A percentile compares a stretch with the other conserved stretches of the same genome.
Evolutionary conservation across 2,329 filamentous ascomycete species (phyloP).

Genomic region (Apiospora saccharicola): DNA sequence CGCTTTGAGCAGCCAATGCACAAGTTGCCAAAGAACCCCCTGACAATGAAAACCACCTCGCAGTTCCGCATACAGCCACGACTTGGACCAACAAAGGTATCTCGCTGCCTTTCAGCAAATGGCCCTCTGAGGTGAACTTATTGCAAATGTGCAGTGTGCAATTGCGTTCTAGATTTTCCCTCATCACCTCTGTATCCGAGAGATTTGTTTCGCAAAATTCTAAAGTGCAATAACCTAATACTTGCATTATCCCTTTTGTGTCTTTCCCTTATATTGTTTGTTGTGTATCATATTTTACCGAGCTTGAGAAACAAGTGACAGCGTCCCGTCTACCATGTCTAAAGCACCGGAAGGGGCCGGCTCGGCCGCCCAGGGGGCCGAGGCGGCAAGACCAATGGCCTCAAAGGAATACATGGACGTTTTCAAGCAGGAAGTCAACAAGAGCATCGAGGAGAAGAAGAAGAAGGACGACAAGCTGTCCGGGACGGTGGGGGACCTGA

Average conservation of each 20-base stretch:
- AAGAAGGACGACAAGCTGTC: neutral
- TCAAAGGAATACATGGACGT: rapidly evolving
- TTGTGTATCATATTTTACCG: neutral
- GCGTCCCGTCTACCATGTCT: neutral
- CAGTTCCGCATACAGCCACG: conserved; percentile 1
- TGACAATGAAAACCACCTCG: neutral
- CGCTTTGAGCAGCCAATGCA: neutral
- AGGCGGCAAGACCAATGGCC: neutral
- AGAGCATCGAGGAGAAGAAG: neutral
- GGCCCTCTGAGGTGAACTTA: neutral
- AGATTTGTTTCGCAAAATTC: neutral
- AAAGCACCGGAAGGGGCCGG: neutral
- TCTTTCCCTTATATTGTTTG: neutral
- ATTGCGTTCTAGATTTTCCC: neutral
- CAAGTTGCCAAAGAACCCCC: neutral
- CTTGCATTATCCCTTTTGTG: neutral
- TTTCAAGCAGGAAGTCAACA: neutral
- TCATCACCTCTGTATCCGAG: neutral
- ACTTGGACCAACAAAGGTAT: neutral
- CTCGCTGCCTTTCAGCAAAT: neutral
- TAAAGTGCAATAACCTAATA: neutral
- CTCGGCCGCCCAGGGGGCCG: neutral
- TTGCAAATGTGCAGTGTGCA: neutral
- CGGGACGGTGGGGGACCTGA: neutral
- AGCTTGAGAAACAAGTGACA: neutral